Evolutionary conservation across 2,329 filamentous ascomycete genomes (phyloP), one percentile per base, ranked within the genome.

Genomic region (Talaromyces sp.): DNA sequence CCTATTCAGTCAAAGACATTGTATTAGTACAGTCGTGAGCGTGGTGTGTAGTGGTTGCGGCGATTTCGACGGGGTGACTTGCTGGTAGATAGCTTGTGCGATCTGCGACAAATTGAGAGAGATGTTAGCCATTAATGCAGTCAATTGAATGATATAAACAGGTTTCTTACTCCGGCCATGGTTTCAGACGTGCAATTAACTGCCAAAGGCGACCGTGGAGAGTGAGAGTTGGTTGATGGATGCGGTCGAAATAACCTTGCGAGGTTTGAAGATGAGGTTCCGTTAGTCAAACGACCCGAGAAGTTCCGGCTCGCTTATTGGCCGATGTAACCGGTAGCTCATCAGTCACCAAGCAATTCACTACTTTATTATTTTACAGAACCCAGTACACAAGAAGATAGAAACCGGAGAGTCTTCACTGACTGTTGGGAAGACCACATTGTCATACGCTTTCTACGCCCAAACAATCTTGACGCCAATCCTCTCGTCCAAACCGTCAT

Each of bases 11-110:
- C 33, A 22, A 41, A 56, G 54, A 24, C 56, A 11, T 16, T 31
- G 22, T 19, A 19, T 74, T 70, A 73, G 72, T 43, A 63, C 60
- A 41, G 37, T 19, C 14, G 60, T 19, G 13, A 16, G 31, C 62
- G 33, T 52, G 49, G 37, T 62, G 58, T 66, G 66, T 62, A 13
- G 35, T 50, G 14, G n/a, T 35, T 60, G 66, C 39, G 63, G 45
- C 52, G 56, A 27, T 61, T 64, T 61, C 33, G 22, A 37, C 64
- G 47, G 66, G 71, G 69, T 71, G 70, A 82, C 84, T 80, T 84
- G 83, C 85, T 86, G 85, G 84, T 87, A 87, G 76, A 92, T 73
- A 75, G 81, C 78, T 73, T 77, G 77, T 71, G 82, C 73, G 76
- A 85, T 73, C 83, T 85, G 78, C 74, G 70, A 65, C 68, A 71